Evolutionary conservation across 257 asterid species (phyloP).

Genomic region (Solanum paucissectum): DNA sequence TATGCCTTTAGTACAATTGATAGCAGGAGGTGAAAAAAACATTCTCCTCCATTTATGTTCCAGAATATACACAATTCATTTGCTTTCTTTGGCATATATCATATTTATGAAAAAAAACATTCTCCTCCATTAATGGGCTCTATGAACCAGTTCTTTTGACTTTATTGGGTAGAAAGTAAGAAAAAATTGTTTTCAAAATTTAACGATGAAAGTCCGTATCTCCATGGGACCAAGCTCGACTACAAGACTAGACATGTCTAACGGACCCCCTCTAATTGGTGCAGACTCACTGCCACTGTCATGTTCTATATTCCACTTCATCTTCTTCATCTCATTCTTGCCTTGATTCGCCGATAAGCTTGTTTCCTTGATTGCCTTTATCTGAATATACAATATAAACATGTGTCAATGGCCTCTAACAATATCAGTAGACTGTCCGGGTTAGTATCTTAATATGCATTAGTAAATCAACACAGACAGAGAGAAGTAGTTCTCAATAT

Average conservation of each 20-base stretch:
- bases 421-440: not conserved
- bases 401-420: not conserved
- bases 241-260: slow-evolving; percentile 26
- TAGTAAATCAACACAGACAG: not conserved
- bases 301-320: slow-evolving; percentile 48
- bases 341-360: slow-evolving; percentile 77
- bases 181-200: slow-evolving; percentile 14
- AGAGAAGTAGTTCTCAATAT: not conserved
- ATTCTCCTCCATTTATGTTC: not conserved
- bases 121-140: not conserved
- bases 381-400: slow-evolving; percentile 17
- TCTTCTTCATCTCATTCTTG: slow-evolving; percentile 50
- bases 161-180: not conserved
- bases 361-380: slow-evolving; percentile 42
- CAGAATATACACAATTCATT: not conserved
- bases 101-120: not conserved
- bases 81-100: not conserved
- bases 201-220: slow-evolving; percentile 61
- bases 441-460: not conserved
- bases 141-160: not conserved
- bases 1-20: not conserved
- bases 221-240: slow-evolving; percentile 92
- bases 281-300: slow-evolving; percentile 6
- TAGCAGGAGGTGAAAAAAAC: not conserved
- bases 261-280: slow-evolving; percentile 42